phyloP scores from a whole-genome alignment of 768 basidiomycete genomes.

The Auriscalpium orientale region DNA sequence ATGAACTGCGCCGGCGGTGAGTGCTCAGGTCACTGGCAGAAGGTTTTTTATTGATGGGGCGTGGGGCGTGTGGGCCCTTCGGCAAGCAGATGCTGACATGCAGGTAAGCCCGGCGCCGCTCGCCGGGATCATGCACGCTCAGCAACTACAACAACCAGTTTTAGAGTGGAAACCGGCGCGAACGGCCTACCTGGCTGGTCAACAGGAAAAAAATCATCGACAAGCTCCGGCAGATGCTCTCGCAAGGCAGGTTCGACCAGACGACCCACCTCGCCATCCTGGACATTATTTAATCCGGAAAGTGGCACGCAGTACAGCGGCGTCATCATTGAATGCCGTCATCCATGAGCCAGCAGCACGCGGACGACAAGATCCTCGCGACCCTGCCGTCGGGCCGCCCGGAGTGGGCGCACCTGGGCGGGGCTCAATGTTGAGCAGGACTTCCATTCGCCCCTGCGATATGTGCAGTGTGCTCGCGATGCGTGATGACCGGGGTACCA shows the following conservation, averaged over 20 bases:
- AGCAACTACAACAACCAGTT: no score
- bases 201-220: not conserved
- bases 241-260: not conserved
- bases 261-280: no score
- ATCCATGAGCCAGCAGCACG: not conserved
- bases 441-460: not conserved
- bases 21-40: no score
- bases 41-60: no score
- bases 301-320: not conserved
- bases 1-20: no score
- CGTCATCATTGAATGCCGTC: not conserved
- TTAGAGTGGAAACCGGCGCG: no score
- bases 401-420: not conserved
- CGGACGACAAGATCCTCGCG: not conserved
- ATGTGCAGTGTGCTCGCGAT: not conserved
- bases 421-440: not conserved
- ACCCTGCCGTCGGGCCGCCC: not conserved
- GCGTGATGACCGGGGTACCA: not conserved
- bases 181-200: no score
- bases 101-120: no score
- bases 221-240: not conserved
- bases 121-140: no score
- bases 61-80: no score
- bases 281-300: not conserved
- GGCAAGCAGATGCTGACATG: not conserved